A percentile compares a stretch with the other conserved stretches of the same genome.
These are phyloP conservation scores for Sanghuangporus sanghuang DNA, from an alignment of 1,284 basidiomycete genomes.

Conservation along the genomic window DNA sequence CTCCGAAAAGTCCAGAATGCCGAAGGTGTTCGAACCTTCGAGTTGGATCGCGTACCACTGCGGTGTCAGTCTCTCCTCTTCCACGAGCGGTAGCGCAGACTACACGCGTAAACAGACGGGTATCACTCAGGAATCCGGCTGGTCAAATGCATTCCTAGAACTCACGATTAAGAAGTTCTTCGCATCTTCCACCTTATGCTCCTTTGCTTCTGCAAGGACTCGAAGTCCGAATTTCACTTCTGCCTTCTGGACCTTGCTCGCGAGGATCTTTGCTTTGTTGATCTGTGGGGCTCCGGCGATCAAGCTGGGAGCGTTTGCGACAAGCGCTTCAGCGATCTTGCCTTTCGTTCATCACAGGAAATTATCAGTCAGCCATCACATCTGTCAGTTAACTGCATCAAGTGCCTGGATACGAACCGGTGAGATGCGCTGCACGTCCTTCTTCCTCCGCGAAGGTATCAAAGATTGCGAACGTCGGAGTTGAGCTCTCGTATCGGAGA, in stretches of 20 bases:
- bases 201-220: constrained; percentile 33
- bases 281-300: constrained; percentile 29
- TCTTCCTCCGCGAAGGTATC: constrained; percentile 34
- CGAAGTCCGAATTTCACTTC: constrained; percentile 31
- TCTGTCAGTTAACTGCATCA: not conserved
- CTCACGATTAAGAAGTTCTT: constrained; percentile 34
- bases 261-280: constrained; percentile 28
- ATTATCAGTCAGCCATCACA: not conserved
- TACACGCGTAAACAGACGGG: constrained; percentile 13
- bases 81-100: constrained; percentile 32
- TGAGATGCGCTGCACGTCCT: constrained; percentile 33
- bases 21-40: constrained; percentile 34
- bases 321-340: constrained; percentile 31
- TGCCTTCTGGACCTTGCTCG: constrained; percentile 29
- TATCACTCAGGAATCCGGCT: not conserved
- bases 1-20: constrained; percentile 36
- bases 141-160: not conserved
- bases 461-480: constrained; percentile 33
- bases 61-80: constrained; percentile 31
- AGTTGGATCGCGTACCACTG: constrained; percentile 38
- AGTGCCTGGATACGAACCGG: constrained; percentile 19
- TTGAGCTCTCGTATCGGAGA: constrained; percentile 25
- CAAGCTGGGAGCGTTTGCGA: constrained; percentile 29
- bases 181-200: constrained; percentile 31
- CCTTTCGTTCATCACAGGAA: constrained; percentile 1